Evolutionary conservation across 768 basidiomycete genomes (phyloP), one percentile per base, ranked within the genome.

Genomic region (Tylopilus subfusipes): DNA sequence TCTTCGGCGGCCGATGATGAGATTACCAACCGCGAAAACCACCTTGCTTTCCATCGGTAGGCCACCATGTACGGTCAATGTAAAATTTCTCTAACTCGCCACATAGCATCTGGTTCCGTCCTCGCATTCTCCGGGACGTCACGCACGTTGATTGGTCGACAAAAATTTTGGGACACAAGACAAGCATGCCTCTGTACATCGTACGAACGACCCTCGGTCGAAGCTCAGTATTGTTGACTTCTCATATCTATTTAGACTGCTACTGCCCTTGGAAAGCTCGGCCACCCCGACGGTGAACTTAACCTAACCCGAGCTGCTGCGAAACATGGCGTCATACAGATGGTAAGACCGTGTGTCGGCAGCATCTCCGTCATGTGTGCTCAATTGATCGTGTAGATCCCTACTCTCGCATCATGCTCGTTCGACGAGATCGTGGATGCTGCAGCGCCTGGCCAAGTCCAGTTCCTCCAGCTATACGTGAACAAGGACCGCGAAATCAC

Each of bases 1-100:
- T 93, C 90, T 1, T 94, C 92, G n/a, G 95, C 93, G 18, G 86
- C 96, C 8, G 96, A 98, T 67, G 95, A 98, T 62, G 93, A 97
- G 71, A 91, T 94, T 42, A 94, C 93, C 29, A 76, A 81, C 55
- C 79, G 93, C 46, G 93, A 96, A 70, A 97, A 97, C 63, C 92
- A 91, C 57, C 79, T 85, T 48, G 95, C 94, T 2, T 98, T 88
- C 66, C 95, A 98, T 61, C 80, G 95, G 90, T 87, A 55, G 48
- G 55, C 21, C 4, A 14, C 3, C 5, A 14, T 39, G 24, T 45
- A 29, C 40, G 18, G 0, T 40, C 18, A 18, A 4, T 13, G 16
- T 16, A 11, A 8, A 3, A 8, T 25, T 21, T n/a, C 12, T 22
- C 22, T n/a, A 24, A 61, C 1, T 5, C 6, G 6, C 16, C 33